Evolutionary conservation across 2,329 filamentous ascomycete species (phyloP).

Genomic region (Phaeosphaeria sp.): DNA sequence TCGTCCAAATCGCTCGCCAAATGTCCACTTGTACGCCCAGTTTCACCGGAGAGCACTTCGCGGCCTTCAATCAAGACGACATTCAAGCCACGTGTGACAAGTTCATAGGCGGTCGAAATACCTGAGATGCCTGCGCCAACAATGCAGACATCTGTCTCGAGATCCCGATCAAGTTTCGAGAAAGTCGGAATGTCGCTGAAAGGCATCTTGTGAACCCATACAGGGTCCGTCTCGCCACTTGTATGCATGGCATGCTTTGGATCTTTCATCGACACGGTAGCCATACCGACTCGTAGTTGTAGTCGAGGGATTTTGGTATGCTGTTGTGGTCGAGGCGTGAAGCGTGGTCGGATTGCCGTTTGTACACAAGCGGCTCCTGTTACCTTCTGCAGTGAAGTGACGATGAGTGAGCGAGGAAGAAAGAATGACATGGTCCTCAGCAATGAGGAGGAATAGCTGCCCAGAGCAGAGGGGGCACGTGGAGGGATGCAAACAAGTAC

Average conservation of each 20-base stretch:
- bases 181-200: constrained; percentile 55
- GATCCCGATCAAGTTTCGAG: constrained; percentile 50
- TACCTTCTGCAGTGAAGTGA: constrained; percentile 10
- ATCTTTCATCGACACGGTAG: constrained; percentile 19
- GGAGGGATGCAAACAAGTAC: constrained; percentile 4
- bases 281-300: constrained; percentile 20
- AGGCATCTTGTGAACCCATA: constrained; percentile 60
- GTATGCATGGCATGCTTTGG: constrained; percentile 52
- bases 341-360: constrained; percentile 2
- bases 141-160: constrained; percentile 58
- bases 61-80: constrained; percentile 63
- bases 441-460: background rate
- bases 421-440: constrained; percentile 22
- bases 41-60: constrained; percentile 62
- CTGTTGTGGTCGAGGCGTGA: constrained; percentile 3
- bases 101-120: constrained; percentile 60
- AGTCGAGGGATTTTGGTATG: constrained; percentile 1
- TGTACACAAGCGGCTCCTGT: constrained; percentile 5
- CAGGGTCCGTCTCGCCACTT: constrained; percentile 58
- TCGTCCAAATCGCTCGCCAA: constrained; percentile 63
- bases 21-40: constrained; percentile 62
- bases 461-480: constrained; percentile 9
- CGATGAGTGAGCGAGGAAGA: constrained; percentile 14
- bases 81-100: constrained; percentile 57
- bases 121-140: constrained; percentile 62